Evolutionary conservation across 768 basidiomycete species (phyloP), one percentile per base, ranked within the genome.

Genomic region (Dendrothele bispora): DNA sequence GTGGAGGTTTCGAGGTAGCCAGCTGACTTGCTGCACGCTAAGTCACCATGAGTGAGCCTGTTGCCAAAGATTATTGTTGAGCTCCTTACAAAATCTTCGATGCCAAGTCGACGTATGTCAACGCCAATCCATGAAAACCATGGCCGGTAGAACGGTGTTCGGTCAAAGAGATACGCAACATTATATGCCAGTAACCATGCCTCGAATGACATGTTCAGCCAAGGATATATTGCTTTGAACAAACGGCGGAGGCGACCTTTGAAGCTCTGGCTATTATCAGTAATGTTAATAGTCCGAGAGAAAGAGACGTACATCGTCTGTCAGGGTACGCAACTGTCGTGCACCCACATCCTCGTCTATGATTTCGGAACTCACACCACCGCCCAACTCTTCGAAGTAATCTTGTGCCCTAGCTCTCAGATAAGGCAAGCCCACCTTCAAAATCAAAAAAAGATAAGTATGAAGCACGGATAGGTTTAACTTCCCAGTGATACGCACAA

Each of bases 81-180:
- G n/a, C n/a, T n/a, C n/a, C 85, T 68, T 59, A 92, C 91, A 52
- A 88, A 77, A 62, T 94, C 92, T 43, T 89, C 89, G 20, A 82
- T 68, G 24, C 83, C 80, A 46, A 94, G 72, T 35, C 97, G 79
- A 29, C 90, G 83, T 14, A 98, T 66, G 56, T 91, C 88, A 6
- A 95, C 72, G 5, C 91, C 86, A 36, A 94, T 78, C 86, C 88
- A 88, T 20, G 79, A 72, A 41, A 97, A 69, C 95, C 95, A 98
- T 11, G 95, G 94, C 55, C 95, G 80, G 66, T 95, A 93, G 60
- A 83, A 87, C 5, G 85, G 78, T 15, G 88, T 91, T 64, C 75
- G 78, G 53, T 93, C 91, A 59, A 97, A 98, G 12, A 98, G 75
- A 67, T 97, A 98, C 12, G 84, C 83, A 39, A 98, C 67, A 62